Conservation (phyloP, 352 stramenopile genomes). For the Peronosclerospora sorghi region DNA sequence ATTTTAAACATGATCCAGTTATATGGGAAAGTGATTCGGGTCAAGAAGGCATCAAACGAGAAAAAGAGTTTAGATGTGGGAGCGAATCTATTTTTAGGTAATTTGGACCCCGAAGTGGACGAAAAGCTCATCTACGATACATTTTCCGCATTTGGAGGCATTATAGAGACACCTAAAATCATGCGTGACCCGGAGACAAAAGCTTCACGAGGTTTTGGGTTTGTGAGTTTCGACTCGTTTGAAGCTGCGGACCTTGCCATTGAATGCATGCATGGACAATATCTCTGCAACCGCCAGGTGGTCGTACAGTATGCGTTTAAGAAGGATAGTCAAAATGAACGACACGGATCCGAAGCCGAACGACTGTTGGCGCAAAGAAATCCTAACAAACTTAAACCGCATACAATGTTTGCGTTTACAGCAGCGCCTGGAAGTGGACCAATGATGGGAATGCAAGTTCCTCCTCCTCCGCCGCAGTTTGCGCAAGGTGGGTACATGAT, state of each 20-base stretch:
- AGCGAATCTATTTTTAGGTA: conserved; percentile 97
- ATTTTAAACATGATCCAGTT: conserved; percentile 99
- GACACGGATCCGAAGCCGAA: conserved; percentile 87
- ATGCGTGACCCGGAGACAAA: conserved; percentile 90
- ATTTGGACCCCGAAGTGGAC: conserved; percentile 94
- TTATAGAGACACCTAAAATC: conserved; percentile 94
- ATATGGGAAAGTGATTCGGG: conserved; percentile 91
- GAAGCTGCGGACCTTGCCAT: conserved; percentile 96
- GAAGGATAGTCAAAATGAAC: conserved; percentile 90
- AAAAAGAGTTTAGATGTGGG: conserved; percentile 95
- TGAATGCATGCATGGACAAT: conserved; percentile 99
- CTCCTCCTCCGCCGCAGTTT: conserved; percentile 11
- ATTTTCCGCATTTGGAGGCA: conserved; percentile 96
- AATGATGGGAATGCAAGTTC: conserved; percentile 7
- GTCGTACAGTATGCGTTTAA: conserved; percentile 99
- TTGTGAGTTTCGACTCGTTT: conserved; percentile 96
- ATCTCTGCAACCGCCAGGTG: conserved; percentile 95
- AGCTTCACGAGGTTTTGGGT: conserved; percentile 92
- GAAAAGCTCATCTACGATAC: conserved; percentile 99
- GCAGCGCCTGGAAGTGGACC: conserved; percentile 3
- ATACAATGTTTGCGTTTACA: conserved; percentile 67
- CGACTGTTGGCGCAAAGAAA: conserved; percentile 76
- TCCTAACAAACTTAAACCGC: conserved; percentile 66
- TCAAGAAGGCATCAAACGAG: conserved; percentile 95
- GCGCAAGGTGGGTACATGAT: conserved; percentile 21